These are phyloP conservation scores for Ploettnerulaceae sp. DNA, from an alignment of 2,329 filamentous ascomycete genomes.

Conservation along the genomic window DNA sequence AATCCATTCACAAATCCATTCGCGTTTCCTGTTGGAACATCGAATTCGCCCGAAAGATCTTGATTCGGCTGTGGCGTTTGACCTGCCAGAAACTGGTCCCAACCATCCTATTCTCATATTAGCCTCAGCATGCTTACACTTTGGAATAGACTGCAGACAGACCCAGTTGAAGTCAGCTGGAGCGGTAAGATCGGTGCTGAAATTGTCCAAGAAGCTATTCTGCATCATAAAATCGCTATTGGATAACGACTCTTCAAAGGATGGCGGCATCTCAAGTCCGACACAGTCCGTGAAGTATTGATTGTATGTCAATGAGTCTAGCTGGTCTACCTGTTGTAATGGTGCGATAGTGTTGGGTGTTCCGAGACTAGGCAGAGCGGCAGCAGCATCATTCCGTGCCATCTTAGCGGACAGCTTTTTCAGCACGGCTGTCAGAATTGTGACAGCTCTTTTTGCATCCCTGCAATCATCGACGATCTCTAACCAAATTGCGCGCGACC, in stretches of 20 bases:
- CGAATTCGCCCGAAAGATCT: not conserved
- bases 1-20: conserved; percentile 8
- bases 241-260: not conserved
- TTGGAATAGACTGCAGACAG: conserved; percentile 1
- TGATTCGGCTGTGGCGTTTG: conserved; percentile 3
- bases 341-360: not conserved
- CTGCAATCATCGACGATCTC: conserved; percentile 23
- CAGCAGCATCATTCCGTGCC: not conserved
- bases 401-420: conserved; percentile 13
- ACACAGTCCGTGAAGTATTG: conserved; percentile 12
- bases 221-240: conserved; percentile 15
- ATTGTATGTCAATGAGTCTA: conserved; percentile 8
- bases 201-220: conserved; percentile 18
- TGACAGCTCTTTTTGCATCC: conserved; percentile 23
- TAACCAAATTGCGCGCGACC: conserved; percentile 24
- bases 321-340: conserved; percentile 1
- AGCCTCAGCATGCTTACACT: not conserved
- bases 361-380: not conserved
- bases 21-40: conserved; percentile 8
- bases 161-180: conserved; percentile 26
- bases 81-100: conserved; percentile 21
- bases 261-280: not conserved
- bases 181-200: conserved; percentile 17
- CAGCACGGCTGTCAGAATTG: conserved; percentile 21
- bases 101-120: conserved; percentile 19